Conservation (phyloP, 1,139 yeast genomes). For the Entelexis sorbosivorans region DNA sequence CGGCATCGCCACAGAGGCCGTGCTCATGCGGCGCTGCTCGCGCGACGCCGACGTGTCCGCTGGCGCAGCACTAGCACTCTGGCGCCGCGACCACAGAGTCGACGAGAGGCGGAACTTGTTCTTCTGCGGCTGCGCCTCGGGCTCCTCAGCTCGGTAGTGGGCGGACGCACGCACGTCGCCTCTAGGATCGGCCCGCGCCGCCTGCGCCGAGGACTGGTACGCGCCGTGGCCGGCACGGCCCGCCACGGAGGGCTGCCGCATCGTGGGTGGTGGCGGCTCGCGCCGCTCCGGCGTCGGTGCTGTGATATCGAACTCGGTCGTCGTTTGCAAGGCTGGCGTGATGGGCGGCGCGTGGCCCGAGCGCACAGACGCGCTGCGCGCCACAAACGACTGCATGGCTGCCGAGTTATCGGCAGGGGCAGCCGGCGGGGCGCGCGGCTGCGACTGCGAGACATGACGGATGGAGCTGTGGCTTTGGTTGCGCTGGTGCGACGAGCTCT, state of each 20-base stretch:
- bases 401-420: neutral
- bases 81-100: conserved; percentile 10
- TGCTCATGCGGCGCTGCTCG: neutral
- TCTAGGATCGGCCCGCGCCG: neutral
- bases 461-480: conserved; percentile 1
- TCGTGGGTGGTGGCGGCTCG: conserved; percentile 4
- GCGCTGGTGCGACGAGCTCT: neutral
- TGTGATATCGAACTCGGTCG: neutral
- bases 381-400: neutral
- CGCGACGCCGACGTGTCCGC: neutral
- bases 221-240: neutral
- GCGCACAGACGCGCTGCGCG: neutral
- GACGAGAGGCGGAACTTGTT: conserved; percentile 15
- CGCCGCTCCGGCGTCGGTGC: conserved; percentile 7
- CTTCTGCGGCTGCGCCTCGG: neutral
- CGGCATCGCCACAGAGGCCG: conserved; percentile 1
- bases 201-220: neutral
- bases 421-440: conserved; percentile 1
- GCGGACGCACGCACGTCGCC: neutral
- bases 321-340: neutral
- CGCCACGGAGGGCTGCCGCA: conserved; percentile 3
- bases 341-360: neutral
- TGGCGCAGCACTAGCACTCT: neutral
- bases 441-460: conserved; percentile 1
- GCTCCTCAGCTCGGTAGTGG: neutral